Percentiles rank a stretch among this genome's conserved stretches.
Evolutionary conservation across 1,284 basidiomycete genomes (phyloP).

Genomic region (Naganishia liquefaciens): DNA sequence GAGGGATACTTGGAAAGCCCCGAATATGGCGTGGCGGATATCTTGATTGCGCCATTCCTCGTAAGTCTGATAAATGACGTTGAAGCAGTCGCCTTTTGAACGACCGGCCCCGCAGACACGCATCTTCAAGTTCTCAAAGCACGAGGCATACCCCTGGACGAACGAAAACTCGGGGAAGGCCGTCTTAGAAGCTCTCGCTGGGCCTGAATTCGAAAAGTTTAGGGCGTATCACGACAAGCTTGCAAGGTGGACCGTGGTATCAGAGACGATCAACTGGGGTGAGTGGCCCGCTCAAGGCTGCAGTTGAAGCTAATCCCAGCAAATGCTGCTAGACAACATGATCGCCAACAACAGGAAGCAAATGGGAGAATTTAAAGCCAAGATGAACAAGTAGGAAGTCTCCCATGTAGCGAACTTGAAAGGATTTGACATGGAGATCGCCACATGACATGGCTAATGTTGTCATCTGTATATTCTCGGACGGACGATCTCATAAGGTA

Average conservation of each 20-base stretch:
- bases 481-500: neutral
- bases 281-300: neutral
- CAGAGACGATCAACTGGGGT: slow-evolving; percentile 25
- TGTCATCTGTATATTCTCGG: neutral
- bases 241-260: slow-evolving; percentile 27
- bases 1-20: slow-evolving; percentile 15
- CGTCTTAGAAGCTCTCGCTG: slow-evolving; percentile 21
- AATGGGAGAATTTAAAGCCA: slow-evolving; percentile 11
- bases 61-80: slow-evolving; percentile 15
- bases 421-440: neutral
- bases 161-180: slow-evolving; percentile 21
- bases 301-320: neutral
- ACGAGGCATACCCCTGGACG: slow-evolving; percentile 23
- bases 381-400: slow-evolving; percentile 6
- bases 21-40: slow-evolving; percentile 31
- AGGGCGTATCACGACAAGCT: slow-evolving; percentile 30
- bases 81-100: neutral
- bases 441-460: neutral
- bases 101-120: slow-evolving; percentile 21
- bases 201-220: slow-evolving; percentile 25
- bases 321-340: neutral
- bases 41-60: slow-evolving; percentile 31
- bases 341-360: slow-evolving; percentile 13
- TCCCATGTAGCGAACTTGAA: too few relatives aligned
- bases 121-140: slow-evolving; percentile 23